A percentile compares a stretch with the other conserved stretches of the same genome.
These are phyloP conservation scores for Alopecurus myosuroides DNA, from an alignment of 176 grass and related monocot species.

Conservation along the genomic window DNA sequence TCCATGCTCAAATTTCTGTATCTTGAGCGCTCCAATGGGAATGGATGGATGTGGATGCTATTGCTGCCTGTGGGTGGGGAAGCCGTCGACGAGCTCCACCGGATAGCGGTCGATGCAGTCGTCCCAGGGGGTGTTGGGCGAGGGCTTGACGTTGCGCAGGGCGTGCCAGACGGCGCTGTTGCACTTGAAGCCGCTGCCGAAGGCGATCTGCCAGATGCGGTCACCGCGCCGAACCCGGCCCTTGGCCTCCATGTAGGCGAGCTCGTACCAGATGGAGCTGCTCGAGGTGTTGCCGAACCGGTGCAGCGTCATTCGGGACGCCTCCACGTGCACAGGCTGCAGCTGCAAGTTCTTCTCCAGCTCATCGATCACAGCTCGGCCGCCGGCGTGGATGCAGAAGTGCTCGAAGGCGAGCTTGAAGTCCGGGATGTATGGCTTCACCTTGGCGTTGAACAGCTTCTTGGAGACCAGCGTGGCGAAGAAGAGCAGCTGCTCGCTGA, in stretches of 20 bases:
- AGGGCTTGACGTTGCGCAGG: conserved; percentile 64
- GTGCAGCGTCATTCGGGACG: conserved; percentile 89
- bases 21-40: not conserved
- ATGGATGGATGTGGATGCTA: not conserved
- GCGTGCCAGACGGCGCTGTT: conserved; percentile 90
- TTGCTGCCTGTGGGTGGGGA: conserved; percentile 38
- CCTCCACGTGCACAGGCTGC: conserved; percentile 63
- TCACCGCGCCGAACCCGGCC: conserved; percentile 65
- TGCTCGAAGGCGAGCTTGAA: conserved; percentile 94
- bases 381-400: conserved; percentile 96
- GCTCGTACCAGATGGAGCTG: conserved; percentile 96
- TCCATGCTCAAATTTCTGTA: conserved; percentile 14
- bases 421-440: conserved; percentile 83
- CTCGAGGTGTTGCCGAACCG: conserved; percentile 88
- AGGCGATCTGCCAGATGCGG: conserved; percentile 94
- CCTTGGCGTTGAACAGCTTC: conserved; percentile 78
- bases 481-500: conserved; percentile 93
- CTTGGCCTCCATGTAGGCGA: conserved; percentile 89
- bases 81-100: conserved; percentile 66
- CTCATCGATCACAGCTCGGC: conserved; percentile 81
- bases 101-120: conserved; percentile 80
- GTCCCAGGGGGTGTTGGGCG: conserved; percentile 57
- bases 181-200: conserved; percentile 94
- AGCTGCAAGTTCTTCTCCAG: conserved; percentile 95
- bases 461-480: conserved; percentile 65